These are phyloP conservation scores for Bryopsis sp. DNA, from an alignment of 139 green algal species.

Conservation along the genomic window DNA sequence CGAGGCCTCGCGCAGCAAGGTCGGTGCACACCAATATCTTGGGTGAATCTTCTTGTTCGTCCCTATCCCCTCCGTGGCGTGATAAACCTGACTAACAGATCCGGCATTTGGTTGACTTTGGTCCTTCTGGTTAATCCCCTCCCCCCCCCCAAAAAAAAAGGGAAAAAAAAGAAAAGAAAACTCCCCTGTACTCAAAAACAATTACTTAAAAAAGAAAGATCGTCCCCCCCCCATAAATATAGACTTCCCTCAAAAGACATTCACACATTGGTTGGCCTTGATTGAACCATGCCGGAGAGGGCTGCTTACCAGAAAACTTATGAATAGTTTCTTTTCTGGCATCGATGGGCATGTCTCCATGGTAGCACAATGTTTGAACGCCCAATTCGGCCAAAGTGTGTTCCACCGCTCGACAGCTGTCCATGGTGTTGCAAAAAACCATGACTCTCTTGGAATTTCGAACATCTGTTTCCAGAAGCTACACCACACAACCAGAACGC, in stretches of 20 bases:
- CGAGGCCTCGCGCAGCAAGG: constrained; percentile 85
- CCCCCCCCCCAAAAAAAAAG: background rate
- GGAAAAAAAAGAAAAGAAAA: background rate
- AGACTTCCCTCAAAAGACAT: no score
- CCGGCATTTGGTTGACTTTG: no score
- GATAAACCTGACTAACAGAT: no score
- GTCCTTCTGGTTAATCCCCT: background rate
- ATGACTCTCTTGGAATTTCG: constrained; percentile 41
- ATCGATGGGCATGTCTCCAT: constrained; percentile 68
- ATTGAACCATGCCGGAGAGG: background rate
- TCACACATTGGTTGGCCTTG: no score
- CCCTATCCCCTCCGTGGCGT: background rate
- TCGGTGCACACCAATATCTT: constrained; percentile 87
- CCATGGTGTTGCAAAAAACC: constrained; percentile 94
- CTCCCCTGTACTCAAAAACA: no score
- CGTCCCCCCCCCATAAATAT: no score
- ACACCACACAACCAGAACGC: background rate
- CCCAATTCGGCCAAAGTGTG: constrained; percentile 63
- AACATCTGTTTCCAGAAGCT: background rate
- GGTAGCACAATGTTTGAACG: constrained; percentile 75
- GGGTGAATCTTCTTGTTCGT: constrained; percentile 20
- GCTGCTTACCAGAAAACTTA: constrained; percentile 30
- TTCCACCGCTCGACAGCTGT: constrained; percentile 79
- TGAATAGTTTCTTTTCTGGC: constrained; percentile 41
- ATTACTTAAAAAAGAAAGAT: no score